Evolutionary conservation across 495 filamentous ascomycete species (phyloP).

Genomic region (Neurospora sp.): DNA sequence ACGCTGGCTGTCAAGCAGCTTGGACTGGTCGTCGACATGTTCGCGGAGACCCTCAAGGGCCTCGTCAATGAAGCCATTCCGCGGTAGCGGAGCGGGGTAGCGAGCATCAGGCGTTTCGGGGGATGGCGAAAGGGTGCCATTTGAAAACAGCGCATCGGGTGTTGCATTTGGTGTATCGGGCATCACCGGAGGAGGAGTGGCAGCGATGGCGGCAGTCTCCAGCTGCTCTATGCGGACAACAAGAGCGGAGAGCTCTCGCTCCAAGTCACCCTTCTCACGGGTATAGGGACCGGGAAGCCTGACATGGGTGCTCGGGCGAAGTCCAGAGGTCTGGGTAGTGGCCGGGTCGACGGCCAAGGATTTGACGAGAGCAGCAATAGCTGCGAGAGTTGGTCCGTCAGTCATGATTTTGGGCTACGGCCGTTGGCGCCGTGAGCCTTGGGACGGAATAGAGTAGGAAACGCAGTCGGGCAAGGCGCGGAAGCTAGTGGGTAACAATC

Average conservation of each 20-base stretch:
- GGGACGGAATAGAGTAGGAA: constrained; percentile 4
- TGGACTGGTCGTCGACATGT: constrained; percentile 69
- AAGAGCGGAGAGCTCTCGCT: constrained; percentile 60
- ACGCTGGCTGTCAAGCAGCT: constrained; percentile 64
- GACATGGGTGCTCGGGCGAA: constrained; percentile 33
- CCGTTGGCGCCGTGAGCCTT: constrained; percentile 10
- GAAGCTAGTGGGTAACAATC: neutral
- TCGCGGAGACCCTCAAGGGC: constrained; percentile 62
- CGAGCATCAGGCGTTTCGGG: constrained; percentile 2
- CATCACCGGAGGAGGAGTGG: constrained; percentile 36
- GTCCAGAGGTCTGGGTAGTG: constrained; percentile 17
- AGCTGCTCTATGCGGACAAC: constrained; percentile 57
- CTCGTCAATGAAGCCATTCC: constrained; percentile 46
- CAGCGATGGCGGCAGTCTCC: constrained; percentile 45
- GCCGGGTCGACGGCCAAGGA: constrained; percentile 44
- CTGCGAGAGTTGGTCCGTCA: constrained; percentile 52
- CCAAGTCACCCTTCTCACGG: constrained; percentile 55
- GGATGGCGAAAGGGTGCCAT: constrained; percentile 18
- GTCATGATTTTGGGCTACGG: constrained; percentile 33
- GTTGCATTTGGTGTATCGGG: constrained; percentile 55
- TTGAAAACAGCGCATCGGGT: constrained; percentile 42
- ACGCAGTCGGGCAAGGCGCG: constrained; percentile 2
- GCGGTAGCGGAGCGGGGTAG: constrained; percentile 15
- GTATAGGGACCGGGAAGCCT: constrained; percentile 55
- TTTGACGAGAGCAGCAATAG: constrained; percentile 53